Evolutionary conservation across 306 rosid species (phyloP).

Genomic region (Vachellia collinsii): DNA sequence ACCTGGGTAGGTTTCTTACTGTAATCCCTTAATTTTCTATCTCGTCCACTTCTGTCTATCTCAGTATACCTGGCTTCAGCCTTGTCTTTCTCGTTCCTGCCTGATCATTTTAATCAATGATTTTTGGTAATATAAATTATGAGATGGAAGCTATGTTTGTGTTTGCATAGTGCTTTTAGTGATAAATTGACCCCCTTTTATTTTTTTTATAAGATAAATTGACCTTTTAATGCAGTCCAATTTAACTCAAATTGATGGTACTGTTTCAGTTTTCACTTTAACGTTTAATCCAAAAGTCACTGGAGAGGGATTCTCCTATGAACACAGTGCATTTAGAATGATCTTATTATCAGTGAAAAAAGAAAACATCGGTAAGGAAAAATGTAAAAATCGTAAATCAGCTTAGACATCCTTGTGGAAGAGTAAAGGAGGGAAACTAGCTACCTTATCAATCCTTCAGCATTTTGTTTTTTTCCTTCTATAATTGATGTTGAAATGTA

Average conservation of each 20-base stretch:
- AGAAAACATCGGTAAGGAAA: neutral
- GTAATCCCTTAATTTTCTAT: neutral
- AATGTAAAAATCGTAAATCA: neutral
- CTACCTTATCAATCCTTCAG: neutral
- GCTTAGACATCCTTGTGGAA: neutral
- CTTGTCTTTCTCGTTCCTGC: neutral
- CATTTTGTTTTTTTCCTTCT: neutral
- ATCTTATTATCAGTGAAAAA: neutral
- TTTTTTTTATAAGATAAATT: neutral
- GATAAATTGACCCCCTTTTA: no score
- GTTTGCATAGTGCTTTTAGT: neutral
- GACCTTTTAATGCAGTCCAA: neutral
- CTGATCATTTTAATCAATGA: neutral
- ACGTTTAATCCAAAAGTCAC: neutral
- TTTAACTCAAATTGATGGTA: slow-evolving; percentile 7
- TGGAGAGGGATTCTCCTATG: neutral
- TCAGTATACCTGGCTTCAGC: neutral
- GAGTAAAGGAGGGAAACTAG: neutral
- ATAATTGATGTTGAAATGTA: neutral
- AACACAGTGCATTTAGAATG: neutral
- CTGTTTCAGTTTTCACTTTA: neutral
- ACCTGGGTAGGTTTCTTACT: slow-evolving; percentile 60
- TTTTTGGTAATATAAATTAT: neutral
- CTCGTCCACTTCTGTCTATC: neutral
- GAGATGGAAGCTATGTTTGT: slow-evolving; percentile 15